Base-by-base conservation (phyloP, 2,329 filamentous ascomycete species). In the Allantophomopsis lycopodina region DNA sequence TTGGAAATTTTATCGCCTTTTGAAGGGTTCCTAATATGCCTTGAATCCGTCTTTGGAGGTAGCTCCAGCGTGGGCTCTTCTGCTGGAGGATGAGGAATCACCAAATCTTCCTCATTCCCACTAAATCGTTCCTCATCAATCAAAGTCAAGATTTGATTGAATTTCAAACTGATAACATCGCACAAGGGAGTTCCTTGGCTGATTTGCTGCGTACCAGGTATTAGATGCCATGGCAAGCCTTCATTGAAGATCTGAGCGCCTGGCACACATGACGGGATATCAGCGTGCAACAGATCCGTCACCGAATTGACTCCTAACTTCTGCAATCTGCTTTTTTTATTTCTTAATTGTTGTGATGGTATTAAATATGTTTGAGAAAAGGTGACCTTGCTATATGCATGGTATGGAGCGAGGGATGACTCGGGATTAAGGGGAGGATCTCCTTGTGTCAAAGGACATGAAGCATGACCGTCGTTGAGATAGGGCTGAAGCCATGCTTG, bases 111-210 rank as follows among this genome's bases (percentile, higher is more conserved):
- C 51, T 81, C 72, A 43, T 69, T 59, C 4, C 70, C 69, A 12
- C 55, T 49, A 18, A 66, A 65, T 21, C 59, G 62, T 18, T 83
- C 79, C 15, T 68, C 64, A 54, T 88, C 83, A 40, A 88, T 86
- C 20, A 71, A 65, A 1, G 81, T 84, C 54, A 88, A 74, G 41
- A 85, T 67, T 35, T 73, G 61, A 54, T 84, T 71, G 44, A 88
- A 69, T 39, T 75, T 75, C 3, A 64, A 63, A 12, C 66, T 71
- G 36, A 86, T 70, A 40, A 74, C 61, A 49, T 83, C 73, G 48
- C 66, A 75, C 14, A 74, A 56, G 5, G 62, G 60, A 12, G 63
- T 61, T 5, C 60, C 59, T 46, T 68, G 64, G 45, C 63, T 62
- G 33, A 65, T 52, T 18, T 69, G 55, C 47, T 67, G 63, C 1